phyloP scores from a whole-genome alignment of 176 grass and related monocot species.

The Oryza australiensis region DNA sequence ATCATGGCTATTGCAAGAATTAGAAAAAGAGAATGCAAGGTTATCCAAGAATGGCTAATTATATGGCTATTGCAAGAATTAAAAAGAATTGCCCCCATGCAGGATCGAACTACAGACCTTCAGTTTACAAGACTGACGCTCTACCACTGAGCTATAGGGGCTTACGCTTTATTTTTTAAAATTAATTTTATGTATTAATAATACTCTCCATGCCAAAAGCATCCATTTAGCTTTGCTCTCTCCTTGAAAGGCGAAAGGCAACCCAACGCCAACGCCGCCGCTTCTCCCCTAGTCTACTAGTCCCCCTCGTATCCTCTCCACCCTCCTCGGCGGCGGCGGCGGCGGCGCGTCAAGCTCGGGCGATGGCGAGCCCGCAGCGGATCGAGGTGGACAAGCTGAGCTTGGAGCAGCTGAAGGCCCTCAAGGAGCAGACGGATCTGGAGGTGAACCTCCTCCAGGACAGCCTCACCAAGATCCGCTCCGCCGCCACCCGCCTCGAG shows the following conservation, averaged over 20 bases:
- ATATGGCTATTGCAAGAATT: no score
- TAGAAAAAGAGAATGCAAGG: no score
- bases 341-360: conserved; percentile 14
- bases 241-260: no score
- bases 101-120: conserved; percentile 51
- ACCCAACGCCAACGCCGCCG: not conserved
- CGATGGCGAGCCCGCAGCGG: conserved; percentile 50
- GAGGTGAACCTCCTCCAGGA: conserved; percentile 95
- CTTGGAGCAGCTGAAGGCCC: conserved; percentile 77
- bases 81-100: conserved; percentile 35
- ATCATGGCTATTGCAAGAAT: no score
- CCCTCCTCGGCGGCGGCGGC: not conserved
- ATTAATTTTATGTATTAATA: no score
- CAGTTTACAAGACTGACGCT: conserved; percentile 93
- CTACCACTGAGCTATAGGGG: conserved; percentile 95
- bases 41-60: no score
- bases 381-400: conserved; percentile 77
- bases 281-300: not conserved
- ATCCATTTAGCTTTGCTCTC: not conserved
- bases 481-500: conserved; percentile 75
- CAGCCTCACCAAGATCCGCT: conserved; percentile 89
- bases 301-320: not conserved
- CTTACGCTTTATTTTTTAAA: not conserved
- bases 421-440: conserved; percentile 96
- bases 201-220: no score